A percentile compares a stretch with the other conserved stretches of the same genome.
Evolutionary conservation across 805 yeast genomes (phyloP).

Genomic region (Suhomyces prunicola): DNA sequence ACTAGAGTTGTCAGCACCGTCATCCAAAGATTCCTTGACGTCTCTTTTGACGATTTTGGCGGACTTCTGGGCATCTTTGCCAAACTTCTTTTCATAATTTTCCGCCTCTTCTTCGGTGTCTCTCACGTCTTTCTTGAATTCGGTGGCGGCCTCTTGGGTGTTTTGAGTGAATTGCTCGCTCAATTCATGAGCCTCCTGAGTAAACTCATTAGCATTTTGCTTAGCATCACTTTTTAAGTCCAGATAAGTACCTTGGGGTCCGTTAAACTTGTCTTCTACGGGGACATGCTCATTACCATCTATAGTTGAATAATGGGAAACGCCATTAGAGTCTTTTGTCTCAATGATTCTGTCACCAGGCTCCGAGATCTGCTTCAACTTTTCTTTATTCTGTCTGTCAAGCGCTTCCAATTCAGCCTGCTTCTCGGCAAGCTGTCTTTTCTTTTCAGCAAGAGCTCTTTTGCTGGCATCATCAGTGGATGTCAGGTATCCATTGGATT

Average conservation of each 20-base stretch:
- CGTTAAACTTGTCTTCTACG: neutral
- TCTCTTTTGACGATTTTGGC: neutral
- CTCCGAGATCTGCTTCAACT: constrained; percentile 15
- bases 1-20: constrained; percentile 1
- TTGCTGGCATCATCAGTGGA: constrained; percentile 8
- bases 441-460: constrained; percentile 12
- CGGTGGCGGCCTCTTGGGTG: neutral
- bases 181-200: neutral
- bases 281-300: constrained; percentile 34
- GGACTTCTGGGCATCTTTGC: neutral
- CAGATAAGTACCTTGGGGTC: neutral
- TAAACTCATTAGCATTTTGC: neutral
- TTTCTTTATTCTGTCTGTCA: constrained; percentile 10
- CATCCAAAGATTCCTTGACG: constrained; percentile 1
- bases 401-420: constrained; percentile 22
- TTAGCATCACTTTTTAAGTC: neutral
- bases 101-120: neutral
- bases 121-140: constrained; percentile 1
- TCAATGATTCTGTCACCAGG: constrained; percentile 16
- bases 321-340: constrained; percentile 11
- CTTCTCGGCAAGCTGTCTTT: constrained; percentile 14
- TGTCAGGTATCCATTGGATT: constrained; percentile 9
- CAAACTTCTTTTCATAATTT: neutral
- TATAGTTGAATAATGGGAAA: constrained; percentile 26
- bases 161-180: neutral